phyloP scores from a whole-genome alignment of 2,329 filamentous ascomycete genomes.

The Xylariaceae sp. region DNA sequence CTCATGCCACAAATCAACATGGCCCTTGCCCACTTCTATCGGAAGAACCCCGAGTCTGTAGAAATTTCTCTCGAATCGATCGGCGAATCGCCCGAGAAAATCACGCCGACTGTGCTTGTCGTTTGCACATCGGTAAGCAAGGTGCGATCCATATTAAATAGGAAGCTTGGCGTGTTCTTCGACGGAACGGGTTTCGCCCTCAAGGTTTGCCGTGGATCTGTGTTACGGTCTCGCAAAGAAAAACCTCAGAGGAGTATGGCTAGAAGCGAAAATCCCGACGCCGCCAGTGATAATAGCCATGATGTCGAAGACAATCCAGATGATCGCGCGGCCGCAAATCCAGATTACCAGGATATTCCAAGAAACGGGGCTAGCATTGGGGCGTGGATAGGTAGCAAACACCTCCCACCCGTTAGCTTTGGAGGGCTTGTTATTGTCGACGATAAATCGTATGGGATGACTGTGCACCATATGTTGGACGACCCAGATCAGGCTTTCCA shows the following conservation, averaged over 20 bases:
- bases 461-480: conserved; percentile 95
- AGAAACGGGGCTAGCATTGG: conserved; percentile 90
- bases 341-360: conserved; percentile 76
- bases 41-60: conserved; percentile 73
- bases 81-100: conserved; percentile 67
- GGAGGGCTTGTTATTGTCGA: conserved; percentile 87
- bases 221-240: conserved; percentile 61
- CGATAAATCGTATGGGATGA: conserved; percentile 86
- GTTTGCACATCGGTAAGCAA: conserved; percentile 76
- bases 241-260: conserved; percentile 45
- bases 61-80: conserved; percentile 78
- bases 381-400: conserved; percentile 81
- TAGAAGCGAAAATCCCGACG: conserved; percentile 29
- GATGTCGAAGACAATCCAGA: conserved; percentile 41
- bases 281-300: conserved; percentile 38
- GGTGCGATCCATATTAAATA: conserved; percentile 71
- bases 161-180: conserved; percentile 66
- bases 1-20: conserved; percentile 75
- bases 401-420: conserved; percentile 88
- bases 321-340: conserved; percentile 60
- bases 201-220: conserved; percentile 72
- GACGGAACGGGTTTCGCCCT: conserved; percentile 66
- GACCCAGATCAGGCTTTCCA: conserved; percentile 52
- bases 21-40: conserved; percentile 70
- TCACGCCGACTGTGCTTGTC: conserved; percentile 73